Base-by-base conservation (phyloP, 108 stramenopile species). In the Chaetoceros tenuissimus region DNA sequence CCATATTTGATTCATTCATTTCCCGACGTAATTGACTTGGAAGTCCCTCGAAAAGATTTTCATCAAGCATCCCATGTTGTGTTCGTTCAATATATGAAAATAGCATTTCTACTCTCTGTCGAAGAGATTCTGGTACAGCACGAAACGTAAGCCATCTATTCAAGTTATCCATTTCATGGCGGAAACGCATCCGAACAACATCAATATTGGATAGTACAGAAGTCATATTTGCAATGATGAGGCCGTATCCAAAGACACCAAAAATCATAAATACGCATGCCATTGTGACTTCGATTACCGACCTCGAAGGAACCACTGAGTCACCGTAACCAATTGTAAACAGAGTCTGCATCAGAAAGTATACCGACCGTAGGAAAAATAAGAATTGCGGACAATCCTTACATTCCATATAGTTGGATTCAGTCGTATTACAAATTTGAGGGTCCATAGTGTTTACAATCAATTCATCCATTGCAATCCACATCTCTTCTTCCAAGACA, bases 251-350 rank as follows among this genome's bases (percentile, higher is more conserved):
- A 44, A 79, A 63, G 50, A 67, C 64, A 0, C 78, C 74, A 52
- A 62, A 58, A 31, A 75, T 43, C 72, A 75, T 72, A 48, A 72
- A 68, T 13, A 48, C 40, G 59, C 71, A 66, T 0, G 68, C 58
- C 34, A 75, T 50, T 22, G 31, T 43, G 61, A 79, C 68, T 68
- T 79, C 71, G 2, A 62, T 58, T 17, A 57, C 40, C 24, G 63
- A 66, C 46, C 65, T 67, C 16, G 71, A 67, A 13, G 74, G 78
- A 1, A 65, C 72, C 25, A 79, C 75, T 18, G 62, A 13, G 27
- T 79, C 78, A 0, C 78, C 78, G 48, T 76, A 79, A 17, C 78
- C 78, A 29, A 79, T 79, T 3, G 78, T 79, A 56, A 79, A 79
- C 3, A 75, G 40, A 1, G 74, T 79, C 55, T 79, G 78, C 77